Percentiles rank a stretch among this genome's conserved stretches.
Evolutionary conservation across 352 stramenopile species (phyloP).

Genomic region (Pythium vanterpoolii): DNA sequence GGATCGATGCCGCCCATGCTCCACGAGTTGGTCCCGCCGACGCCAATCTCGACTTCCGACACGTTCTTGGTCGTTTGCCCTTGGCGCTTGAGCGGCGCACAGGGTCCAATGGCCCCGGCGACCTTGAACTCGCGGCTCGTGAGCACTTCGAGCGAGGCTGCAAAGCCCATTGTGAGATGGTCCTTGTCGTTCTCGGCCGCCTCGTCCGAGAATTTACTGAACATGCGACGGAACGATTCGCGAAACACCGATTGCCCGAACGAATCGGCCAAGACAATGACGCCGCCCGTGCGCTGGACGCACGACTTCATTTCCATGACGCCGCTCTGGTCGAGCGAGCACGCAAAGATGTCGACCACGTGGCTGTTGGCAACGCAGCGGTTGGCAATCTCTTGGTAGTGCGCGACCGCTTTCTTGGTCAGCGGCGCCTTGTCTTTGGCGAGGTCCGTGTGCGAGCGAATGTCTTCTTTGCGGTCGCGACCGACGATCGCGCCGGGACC

Average conservation of each 20-base stretch:
- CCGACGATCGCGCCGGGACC: slow-evolving; percentile 96
- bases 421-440: slow-evolving; percentile 93
- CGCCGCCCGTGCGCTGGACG: slow-evolving; percentile 97
- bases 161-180: slow-evolving; percentile 95
- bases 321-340: slow-evolving; percentile 96
- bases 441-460: slow-evolving; percentile 95
- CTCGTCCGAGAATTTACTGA: slow-evolving; percentile 94
- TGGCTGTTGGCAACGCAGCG: slow-evolving; percentile 91
- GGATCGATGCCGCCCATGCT: slow-evolving; percentile 97
- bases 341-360: slow-evolving; percentile 99
- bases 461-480: slow-evolving; percentile 95
- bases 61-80: slow-evolving; percentile 90
- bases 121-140: slow-evolving; percentile 99
- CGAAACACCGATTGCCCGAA: slow-evolving; percentile 99
- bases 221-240: slow-evolving; percentile 97
- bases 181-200: slow-evolving; percentile 93
- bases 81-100: slow-evolving; percentile 95
- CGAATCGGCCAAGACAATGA: slow-evolving; percentile 98
- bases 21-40: slow-evolving; percentile 91
- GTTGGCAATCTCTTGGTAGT: slow-evolving; percentile 95
- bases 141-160: slow-evolving; percentile 94
- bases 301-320: slow-evolving; percentile 98
- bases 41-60: slow-evolving; percentile 96
- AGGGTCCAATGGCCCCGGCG: slow-evolving; percentile 96
- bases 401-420: slow-evolving; percentile 93